Percentiles rank a stretch among this genome's conserved stretches.
These are phyloP conservation scores for Capsicum baccatum DNA, from an alignment of 257 asterid genomes.

Conservation along the genomic window DNA sequence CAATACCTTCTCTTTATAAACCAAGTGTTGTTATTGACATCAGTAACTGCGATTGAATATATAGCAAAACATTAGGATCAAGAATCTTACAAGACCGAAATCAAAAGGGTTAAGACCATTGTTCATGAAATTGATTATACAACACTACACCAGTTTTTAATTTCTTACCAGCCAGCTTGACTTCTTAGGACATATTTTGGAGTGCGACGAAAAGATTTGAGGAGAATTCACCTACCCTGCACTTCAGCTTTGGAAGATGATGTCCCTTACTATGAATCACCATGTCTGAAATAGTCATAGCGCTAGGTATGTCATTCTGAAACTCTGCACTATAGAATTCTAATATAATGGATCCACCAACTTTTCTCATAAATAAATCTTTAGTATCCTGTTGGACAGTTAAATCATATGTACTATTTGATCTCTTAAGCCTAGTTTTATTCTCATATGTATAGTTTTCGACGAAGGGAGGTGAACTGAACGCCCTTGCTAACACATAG, in stretches of 20 bases:
- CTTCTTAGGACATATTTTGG: too few relatives aligned
- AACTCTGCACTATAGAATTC: slow-evolving; percentile 74
- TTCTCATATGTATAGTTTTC: too few relatives aligned
- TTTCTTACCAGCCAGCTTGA: too few relatives aligned
- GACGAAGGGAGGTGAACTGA: too few relatives aligned
- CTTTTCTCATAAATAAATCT: slow-evolving; percentile 18
- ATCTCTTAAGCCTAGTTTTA: too few relatives aligned
- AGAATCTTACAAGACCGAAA: slow-evolving; percentile 8
- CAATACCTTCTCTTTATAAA: slow-evolving; percentile 90
- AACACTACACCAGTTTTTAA: neutral
- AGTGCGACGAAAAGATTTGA: slow-evolving; percentile 27
- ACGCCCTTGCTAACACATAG: too few relatives aligned
- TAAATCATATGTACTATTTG: too few relatives aligned
- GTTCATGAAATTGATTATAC: slow-evolving; percentile 13
- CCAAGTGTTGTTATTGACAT: slow-evolving; percentile 78
- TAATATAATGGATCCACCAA: slow-evolving; percentile 62
- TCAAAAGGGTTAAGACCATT: slow-evolving; percentile 15
- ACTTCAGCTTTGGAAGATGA: slow-evolving; percentile 73
- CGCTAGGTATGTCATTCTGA: slow-evolving; percentile 45
- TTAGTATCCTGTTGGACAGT: too few relatives aligned
- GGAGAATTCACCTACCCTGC: slow-evolving; percentile 67
- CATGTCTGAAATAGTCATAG: slow-evolving; percentile 66
- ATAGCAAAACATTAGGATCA: slow-evolving; percentile 74
- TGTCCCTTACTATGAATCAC: slow-evolving; percentile 60
- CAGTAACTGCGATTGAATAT: slow-evolving; percentile 86